Evolutionary conservation across 768 basidiomycete species (phyloP), one percentile per base, ranked within the genome.

Genomic region (Agaricus blazei): DNA sequence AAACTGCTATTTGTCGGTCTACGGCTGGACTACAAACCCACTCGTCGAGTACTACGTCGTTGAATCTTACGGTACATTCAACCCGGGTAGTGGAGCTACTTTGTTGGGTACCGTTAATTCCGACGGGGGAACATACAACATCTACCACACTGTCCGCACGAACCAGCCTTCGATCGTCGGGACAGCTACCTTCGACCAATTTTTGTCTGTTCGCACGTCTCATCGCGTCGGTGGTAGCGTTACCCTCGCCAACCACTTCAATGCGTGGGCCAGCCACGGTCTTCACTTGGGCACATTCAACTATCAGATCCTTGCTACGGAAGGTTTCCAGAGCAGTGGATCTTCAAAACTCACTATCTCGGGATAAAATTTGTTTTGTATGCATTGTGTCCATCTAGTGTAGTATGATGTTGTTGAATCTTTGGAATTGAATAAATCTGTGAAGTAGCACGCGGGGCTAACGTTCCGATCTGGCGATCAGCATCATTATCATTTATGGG

Each of bases 41-140:
- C 74, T 77, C 60, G 64, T 77, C 61, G 76, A 79, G 57, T 79
- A 77, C 69, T 77, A 76, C 68, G 70, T 79, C 59, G 60, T 70
- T 52, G 77, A 79, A 47, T 67, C 64, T 19, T 76, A 63, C 60
- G 75, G 74, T 41, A 62, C 62, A 44, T 74, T 72, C 65, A 72
- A 78, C 64, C 77, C 75, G 36, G 58, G 63, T 51, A 61, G 63
- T 12, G 70, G 56, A 36, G 63, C 66, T 24, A 62, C 69, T 19
- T 54, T 62, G 53, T 66, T 68, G 60, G 77, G 75, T 44, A 67
- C 71, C 3, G 69, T 77, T 52, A 72, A 67, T 50, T 71, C 65
- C 52, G 75, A 78, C 58, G 76, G 76, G 9, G 67, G 63, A 24
- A 67, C 68, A 46, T 79, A 79, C 69, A 63, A 74, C 59, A 73